Evolutionary conservation across 2,329 filamentous ascomycete genomes (phyloP).

Genomic region (Coniosporium tulheliwenetii): DNA sequence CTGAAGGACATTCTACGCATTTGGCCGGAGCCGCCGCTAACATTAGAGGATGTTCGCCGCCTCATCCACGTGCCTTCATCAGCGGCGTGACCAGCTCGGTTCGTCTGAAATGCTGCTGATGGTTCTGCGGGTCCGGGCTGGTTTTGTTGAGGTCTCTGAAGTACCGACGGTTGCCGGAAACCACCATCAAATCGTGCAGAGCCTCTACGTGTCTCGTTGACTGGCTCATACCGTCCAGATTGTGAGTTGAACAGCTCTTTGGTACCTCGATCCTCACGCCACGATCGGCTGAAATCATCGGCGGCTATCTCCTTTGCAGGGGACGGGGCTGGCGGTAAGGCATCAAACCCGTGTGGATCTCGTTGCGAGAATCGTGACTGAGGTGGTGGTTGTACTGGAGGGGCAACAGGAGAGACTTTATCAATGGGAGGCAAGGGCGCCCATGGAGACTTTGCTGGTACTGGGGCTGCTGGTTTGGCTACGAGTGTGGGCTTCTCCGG

Average conservation of each 20-base stretch:
- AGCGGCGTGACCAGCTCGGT: conserved; percentile 49
- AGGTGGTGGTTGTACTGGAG: conserved; percentile 22
- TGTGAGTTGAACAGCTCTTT: conserved; percentile 90
- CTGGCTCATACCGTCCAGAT: conserved; percentile 83
- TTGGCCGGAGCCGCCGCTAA: conserved; percentile 68
- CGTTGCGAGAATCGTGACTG: conserved; percentile 14
- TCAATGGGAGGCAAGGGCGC: conserved; percentile 74
- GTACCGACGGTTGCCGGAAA: conserved; percentile 56
- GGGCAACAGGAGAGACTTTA: conserved; percentile 52
- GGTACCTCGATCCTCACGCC: conserved; percentile 56
- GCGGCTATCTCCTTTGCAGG: conserved; percentile 73
- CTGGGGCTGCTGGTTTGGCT: conserved; percentile 52
- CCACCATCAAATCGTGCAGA: conserved; percentile 51
- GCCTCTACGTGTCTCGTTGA: conserved; percentile 55
- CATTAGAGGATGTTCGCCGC: conserved; percentile 75
- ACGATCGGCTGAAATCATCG: conserved; percentile 81
- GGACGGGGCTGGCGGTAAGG: conserved; percentile 32
- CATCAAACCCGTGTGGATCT: conserved; percentile 42
- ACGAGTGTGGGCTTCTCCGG: conserved; percentile 59
- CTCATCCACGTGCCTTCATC: conserved; percentile 49
- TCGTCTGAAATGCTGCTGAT: conserved; percentile 73
- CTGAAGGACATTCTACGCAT: too few relatives aligned
- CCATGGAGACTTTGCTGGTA: conserved; percentile 82
- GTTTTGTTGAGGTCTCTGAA: conserved; percentile 59
- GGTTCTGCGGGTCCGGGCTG: conserved; percentile 58